phyloP scores from a whole-genome alignment of 768 basidiomycete species.

The Flagelloscypha sp. region DNA sequence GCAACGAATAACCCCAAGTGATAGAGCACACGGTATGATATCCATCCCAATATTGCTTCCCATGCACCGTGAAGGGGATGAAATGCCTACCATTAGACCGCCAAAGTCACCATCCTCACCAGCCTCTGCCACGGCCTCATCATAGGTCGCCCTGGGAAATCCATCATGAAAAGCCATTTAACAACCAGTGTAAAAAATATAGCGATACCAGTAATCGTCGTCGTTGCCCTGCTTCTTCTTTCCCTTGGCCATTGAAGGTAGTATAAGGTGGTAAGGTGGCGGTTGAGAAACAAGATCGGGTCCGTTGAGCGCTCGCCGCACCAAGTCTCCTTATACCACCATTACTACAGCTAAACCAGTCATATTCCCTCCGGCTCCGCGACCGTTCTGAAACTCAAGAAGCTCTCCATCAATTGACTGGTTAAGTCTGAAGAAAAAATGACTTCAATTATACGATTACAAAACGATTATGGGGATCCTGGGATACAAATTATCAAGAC shows the following conservation, averaged over 20 bases:
- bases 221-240: conserved; percentile 86
- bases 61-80: conserved; percentile 3
- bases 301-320: neutral
- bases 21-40: conserved; percentile 7
- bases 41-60: no score
- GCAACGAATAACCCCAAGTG: conserved; percentile 34
- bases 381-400: no score
- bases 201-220: conserved; percentile 69
- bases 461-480: no score
- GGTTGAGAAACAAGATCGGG: neutral
- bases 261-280: conserved; percentile 58
- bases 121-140: conserved; percentile 30
- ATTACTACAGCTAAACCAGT: no score
- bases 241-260: no score
- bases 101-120: conserved; percentile 61
- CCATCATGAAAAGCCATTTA: conserved; percentile 19
- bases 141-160: conserved; percentile 38
- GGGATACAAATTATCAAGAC: no score
- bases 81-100: conserved; percentile 58
- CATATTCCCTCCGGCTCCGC: no score
- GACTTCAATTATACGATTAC: no score
- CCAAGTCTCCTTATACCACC: no score
- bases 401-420: no score
- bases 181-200: conserved; percentile 11
- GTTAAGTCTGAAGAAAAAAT: no score